phyloP scores from a whole-genome alignment of 257 asterid species.

The Phtheirospermum japonicum region DNA sequence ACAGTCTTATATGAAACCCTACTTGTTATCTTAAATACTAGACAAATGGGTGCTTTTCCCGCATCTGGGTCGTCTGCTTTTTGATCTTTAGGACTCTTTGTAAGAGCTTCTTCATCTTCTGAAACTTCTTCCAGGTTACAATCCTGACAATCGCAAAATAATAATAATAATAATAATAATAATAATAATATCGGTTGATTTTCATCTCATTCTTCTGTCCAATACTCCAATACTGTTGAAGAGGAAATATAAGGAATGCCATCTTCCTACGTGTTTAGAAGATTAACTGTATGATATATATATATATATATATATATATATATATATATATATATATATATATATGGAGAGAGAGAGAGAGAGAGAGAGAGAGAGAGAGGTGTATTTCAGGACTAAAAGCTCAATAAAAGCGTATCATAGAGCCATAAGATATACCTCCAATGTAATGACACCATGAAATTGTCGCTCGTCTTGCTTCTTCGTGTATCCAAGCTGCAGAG shows the following conservation, averaged over 20 bases:
- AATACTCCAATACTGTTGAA: neutral
- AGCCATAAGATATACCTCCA: conserved; percentile 63
- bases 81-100: conserved; percentile 89
- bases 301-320: too few species aligned
- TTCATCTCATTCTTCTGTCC: neutral
- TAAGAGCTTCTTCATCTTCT: conserved; percentile 81
- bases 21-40: conserved; percentile 72
- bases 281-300: too few species aligned
- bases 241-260: too few species aligned
- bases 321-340: too few species aligned
- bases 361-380: too few species aligned
- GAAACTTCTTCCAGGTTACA: conserved; percentile 88
- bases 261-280: too few species aligned
- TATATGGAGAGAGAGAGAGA: too few species aligned
- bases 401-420: too few species aligned
- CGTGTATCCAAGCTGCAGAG: conserved; percentile 91
- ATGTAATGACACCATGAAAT: conserved; percentile 88
- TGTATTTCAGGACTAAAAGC: too few species aligned
- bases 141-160: conserved; percentile 47
- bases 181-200: neutral
- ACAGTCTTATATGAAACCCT: conserved; percentile 90
- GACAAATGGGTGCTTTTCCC: conserved; percentile 70
- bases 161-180: too few species aligned
- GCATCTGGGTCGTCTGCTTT: conserved; percentile 86
- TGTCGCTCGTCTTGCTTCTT: conserved; percentile 93